Conservation (phyloP, 129 eudicot species). For the Tagetes erecta region DNA sequence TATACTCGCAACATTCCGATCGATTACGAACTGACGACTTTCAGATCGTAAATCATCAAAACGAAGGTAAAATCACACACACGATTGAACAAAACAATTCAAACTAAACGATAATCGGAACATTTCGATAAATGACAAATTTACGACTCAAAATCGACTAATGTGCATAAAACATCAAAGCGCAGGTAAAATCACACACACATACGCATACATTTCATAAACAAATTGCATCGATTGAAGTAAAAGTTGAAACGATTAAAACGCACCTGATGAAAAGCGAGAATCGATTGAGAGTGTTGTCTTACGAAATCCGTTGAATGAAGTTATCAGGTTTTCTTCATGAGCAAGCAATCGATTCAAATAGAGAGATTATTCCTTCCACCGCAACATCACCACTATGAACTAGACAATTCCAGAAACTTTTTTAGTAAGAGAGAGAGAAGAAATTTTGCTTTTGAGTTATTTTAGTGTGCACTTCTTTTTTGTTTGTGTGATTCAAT, state of each 20-base stretch:
- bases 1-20: no score
- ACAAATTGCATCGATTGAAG: neutral
- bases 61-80: no score
- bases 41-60: no score
- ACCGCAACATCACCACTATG: slow-evolving; percentile 22
- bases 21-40: no score
- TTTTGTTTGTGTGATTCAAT: slow-evolving; percentile 17
- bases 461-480: slow-evolving; percentile 23
- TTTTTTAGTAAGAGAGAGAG: slow-evolving; percentile 29
- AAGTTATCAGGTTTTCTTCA: slow-evolving; percentile 29
- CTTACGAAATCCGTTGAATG: slow-evolving; percentile 1
- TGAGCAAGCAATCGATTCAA: slow-evolving; percentile 20
- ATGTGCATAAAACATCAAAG: slow-evolving; percentile 3
- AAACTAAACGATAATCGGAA: neutral
- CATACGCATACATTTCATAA: neutral
- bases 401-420: slow-evolving; percentile 27
- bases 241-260: neutral
- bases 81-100: no score
- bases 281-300: neutral
- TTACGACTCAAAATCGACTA: neutral
- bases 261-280: slow-evolving; percentile 29
- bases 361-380: slow-evolving; percentile 22
- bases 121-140: neutral
- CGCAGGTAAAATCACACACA: neutral
- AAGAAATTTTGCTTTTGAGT: slow-evolving; percentile 25